These are phyloP conservation scores for Tripterygium wilfordii DNA, from an alignment of 177 flowering plant genomes.

Conservation along the genomic window DNA sequence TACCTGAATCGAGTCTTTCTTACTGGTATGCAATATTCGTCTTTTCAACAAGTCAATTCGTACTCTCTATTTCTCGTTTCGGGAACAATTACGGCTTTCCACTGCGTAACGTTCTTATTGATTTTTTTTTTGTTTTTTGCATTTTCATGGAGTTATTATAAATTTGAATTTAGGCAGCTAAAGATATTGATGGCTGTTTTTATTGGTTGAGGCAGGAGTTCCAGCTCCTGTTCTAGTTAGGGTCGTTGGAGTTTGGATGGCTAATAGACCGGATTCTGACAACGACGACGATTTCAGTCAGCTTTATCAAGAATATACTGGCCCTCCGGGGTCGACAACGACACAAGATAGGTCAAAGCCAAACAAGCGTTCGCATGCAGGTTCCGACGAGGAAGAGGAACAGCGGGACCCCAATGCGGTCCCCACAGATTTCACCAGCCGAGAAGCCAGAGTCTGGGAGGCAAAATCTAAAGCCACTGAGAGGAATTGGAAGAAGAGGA, in stretches of 20 bases:
- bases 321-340: constrained; percentile 40
- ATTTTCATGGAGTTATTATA: too few species aligned
- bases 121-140: too few species aligned
- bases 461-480: constrained; percentile 85
- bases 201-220: too few species aligned
- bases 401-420: constrained; percentile 74
- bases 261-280: constrained; percentile 43
- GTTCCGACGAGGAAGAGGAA: constrained; percentile 63
- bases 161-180: too few species aligned
- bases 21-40: too few species aligned
- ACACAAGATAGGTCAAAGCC: constrained; percentile 30
- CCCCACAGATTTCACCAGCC: constrained; percentile 80
- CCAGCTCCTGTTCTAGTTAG: too few species aligned
- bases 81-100: too few species aligned
- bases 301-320: constrained; percentile 73
- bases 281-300: constrained; percentile 71
- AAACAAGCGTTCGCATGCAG: constrained; percentile 41
- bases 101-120: too few species aligned
- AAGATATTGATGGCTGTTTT: too few species aligned
- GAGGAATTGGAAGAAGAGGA: constrained; percentile 80
- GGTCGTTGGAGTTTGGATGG: constrained; percentile 32
- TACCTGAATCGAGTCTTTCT: too few species aligned
- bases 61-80: too few species aligned
- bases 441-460: constrained; percentile 85
- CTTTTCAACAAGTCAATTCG: too few species aligned